Evolutionary conservation across 176 grass and related monocot species (phyloP).

Genomic region (Dendrocalamus sinicus): DNA sequence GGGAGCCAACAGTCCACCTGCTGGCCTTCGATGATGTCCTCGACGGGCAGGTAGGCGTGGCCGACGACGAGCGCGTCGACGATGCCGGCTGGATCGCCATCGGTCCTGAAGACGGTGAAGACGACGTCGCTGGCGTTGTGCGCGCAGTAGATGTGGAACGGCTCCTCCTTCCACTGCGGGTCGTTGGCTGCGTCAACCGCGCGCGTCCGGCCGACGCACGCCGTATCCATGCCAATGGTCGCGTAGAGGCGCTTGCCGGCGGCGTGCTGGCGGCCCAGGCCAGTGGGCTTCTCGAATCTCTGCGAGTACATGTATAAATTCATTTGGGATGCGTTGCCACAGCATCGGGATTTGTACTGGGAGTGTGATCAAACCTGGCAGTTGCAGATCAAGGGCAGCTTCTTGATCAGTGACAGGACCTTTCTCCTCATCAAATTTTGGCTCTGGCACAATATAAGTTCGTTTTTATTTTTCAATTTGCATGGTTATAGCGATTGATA

Average conservation of each 20-base stretch:
- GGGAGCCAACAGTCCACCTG: background rate
- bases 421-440: no score
- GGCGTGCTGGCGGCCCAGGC: background rate
- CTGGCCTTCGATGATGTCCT: background rate
- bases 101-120: background rate
- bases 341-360: no score
- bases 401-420: no score
- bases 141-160: constrained; percentile 6
- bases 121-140: background rate
- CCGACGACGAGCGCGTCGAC: background rate
- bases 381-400: no score
- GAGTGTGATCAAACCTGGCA: no score
- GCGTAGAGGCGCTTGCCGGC: background rate
- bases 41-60: background rate
- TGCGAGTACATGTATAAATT: background rate
- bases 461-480: no score
- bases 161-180: constrained; percentile 1
- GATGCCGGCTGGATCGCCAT: background rate
- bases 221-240: background rate
- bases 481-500: no score
- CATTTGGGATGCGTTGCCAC: no score
- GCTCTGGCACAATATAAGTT: no score
- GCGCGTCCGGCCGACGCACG: constrained; percentile 2
- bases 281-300: background rate
- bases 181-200: background rate